phyloP scores from a whole-genome alignment of 1,139 yeast species.

The Keqinozyma sinolaborantium region DNA sequence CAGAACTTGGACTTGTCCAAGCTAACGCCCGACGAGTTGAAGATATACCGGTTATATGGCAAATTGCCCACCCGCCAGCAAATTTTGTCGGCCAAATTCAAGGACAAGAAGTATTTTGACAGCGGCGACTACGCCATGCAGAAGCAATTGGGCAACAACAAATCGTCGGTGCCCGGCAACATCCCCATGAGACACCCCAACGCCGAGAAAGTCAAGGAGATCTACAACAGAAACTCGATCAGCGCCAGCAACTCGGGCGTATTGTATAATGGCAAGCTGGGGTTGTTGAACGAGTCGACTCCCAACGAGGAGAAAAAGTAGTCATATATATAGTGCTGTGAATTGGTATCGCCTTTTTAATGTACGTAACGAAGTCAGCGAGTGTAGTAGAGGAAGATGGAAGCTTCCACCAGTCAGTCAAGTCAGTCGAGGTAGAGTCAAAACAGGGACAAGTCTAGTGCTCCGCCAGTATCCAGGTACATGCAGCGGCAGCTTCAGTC shows the following conservation, averaged over 20 bases:
- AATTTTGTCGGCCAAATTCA: slow-evolving; percentile 70
- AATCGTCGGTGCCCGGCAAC: slow-evolving; percentile 16
- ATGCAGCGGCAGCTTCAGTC: too few species aligned
- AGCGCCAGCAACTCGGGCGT: slow-evolving; percentile 44
- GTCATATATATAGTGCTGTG: too few species aligned
- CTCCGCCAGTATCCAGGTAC: too few species aligned
- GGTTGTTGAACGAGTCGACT: slow-evolving; percentile 42
- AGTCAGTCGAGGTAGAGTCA: too few species aligned
- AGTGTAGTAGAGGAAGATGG: too few species aligned
- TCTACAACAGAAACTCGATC: slow-evolving; percentile 43
- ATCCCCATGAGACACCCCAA: slow-evolving; percentile 45
- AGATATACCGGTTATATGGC: slow-evolving; percentile 78
- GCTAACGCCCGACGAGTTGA: slow-evolving; percentile 65
- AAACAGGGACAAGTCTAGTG: too few species aligned
- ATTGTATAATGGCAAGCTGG: slow-evolving; percentile 45
- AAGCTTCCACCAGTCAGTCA: too few species aligned
- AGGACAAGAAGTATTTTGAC: slow-evolving; percentile 92
- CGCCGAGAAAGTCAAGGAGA: slow-evolving; percentile 48
- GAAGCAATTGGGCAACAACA: slow-evolving; percentile 39
- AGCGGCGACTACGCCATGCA: slow-evolving; percentile 97
- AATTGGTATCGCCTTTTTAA: too few species aligned
- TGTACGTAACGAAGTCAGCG: too few species aligned
- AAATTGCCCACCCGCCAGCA: slow-evolving; percentile 86
- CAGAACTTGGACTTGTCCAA: slow-evolving; percentile 53
- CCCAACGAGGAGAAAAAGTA: slow-evolving; percentile 21